These are phyloP conservation scores for Eimeria falciformis DNA, from an alignment of 169 alveolate genomes.

Conservation along the genomic window DNA sequence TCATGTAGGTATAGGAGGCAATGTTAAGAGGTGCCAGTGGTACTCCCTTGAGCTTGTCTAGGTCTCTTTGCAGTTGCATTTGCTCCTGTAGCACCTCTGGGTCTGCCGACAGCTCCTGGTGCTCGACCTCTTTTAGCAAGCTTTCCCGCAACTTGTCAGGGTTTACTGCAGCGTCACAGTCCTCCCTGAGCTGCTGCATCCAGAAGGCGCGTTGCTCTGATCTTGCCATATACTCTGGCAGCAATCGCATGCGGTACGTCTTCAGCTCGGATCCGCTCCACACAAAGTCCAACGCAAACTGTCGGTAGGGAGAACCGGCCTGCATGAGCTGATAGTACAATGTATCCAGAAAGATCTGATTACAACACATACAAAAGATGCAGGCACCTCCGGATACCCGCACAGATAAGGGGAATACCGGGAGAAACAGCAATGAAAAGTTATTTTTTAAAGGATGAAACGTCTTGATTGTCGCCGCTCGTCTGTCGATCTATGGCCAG, in stretches of 20 bases:
- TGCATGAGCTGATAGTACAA: slow-evolving; percentile 80
- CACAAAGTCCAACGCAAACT: slow-evolving; percentile 83
- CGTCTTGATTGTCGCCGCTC: too few species aligned
- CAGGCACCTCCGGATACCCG: too few species aligned
- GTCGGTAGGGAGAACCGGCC: slow-evolving; percentile 82
- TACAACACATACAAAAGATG: not conserved
- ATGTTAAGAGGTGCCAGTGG: slow-evolving; percentile 77
- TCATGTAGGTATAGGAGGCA: slow-evolving; percentile 83
- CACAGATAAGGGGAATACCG: too few species aligned
- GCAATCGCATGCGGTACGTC: slow-evolving; percentile 81
- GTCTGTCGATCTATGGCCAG: too few species aligned
- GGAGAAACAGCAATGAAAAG: too few species aligned
- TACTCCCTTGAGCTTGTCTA: not conserved
- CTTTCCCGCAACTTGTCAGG: not conserved
- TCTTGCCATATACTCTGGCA: slow-evolving; percentile 82
- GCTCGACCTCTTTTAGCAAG: slow-evolving; percentile 24
- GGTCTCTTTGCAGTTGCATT: slow-evolving; percentile 47
- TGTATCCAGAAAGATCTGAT: slow-evolving; percentile 80
- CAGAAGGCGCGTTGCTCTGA: slow-evolving; percentile 84
- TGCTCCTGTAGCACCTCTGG: slow-evolving; percentile 24
- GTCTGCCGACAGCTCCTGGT: slow-evolving; percentile 12
- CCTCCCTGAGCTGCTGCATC: slow-evolving; percentile 81
- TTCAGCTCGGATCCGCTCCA: slow-evolving; percentile 84
- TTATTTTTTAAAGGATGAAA: too few species aligned
- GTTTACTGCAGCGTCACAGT: slow-evolving; percentile 63